Conservation (phyloP, 1,284 basidiomycete species). For the Leccinum griseonigrum region DNA sequence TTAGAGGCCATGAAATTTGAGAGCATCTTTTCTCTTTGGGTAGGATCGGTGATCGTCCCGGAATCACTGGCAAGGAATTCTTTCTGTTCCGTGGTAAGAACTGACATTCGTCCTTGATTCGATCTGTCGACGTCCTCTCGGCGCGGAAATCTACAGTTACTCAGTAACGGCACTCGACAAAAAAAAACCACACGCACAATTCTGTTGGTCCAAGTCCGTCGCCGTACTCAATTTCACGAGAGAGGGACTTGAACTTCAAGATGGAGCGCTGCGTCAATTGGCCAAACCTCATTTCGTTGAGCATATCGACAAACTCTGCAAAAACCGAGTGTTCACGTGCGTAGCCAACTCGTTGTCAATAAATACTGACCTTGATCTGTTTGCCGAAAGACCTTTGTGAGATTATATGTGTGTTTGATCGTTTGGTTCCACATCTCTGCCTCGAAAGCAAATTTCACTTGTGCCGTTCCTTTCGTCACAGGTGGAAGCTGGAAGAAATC, state of each 20-base stretch:
- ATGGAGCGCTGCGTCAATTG: slow-evolving; percentile 57
- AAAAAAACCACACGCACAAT: slow-evolving; percentile 44
- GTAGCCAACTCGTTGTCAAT: not conserved
- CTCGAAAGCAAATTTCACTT: slow-evolving; percentile 79
- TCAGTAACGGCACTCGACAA: slow-evolving; percentile 3
- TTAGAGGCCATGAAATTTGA: slow-evolving; percentile 73
- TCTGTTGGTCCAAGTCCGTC: slow-evolving; percentile 83
- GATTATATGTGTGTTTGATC: slow-evolving; percentile 54
- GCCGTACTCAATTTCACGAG: slow-evolving; percentile 56
- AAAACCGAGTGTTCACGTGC: slow-evolving; percentile 1
- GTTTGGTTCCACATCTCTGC: slow-evolving; percentile 68
- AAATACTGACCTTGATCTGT: slow-evolving; percentile 53
- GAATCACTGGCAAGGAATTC: slow-evolving; percentile 51
- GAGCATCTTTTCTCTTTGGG: slow-evolving; percentile 63
- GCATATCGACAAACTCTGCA: slow-evolving; percentile 82
- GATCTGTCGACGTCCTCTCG: slow-evolving; percentile 84
- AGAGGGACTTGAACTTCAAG: slow-evolving; percentile 57
- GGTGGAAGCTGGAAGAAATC: slow-evolving; percentile 96
- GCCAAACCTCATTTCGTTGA: slow-evolving; percentile 92
- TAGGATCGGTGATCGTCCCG: slow-evolving; percentile 49
- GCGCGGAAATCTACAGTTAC: slow-evolving; percentile 65
- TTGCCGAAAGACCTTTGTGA: slow-evolving; percentile 67
- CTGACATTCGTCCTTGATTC: slow-evolving; percentile 62
- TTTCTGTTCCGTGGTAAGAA: slow-evolving; percentile 43
- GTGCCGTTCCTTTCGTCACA: slow-evolving; percentile 52